These are phyloP conservation scores for Telfairia occidentalis DNA, from an alignment of 331 rosid genomes.

Conservation along the genomic window DNA sequence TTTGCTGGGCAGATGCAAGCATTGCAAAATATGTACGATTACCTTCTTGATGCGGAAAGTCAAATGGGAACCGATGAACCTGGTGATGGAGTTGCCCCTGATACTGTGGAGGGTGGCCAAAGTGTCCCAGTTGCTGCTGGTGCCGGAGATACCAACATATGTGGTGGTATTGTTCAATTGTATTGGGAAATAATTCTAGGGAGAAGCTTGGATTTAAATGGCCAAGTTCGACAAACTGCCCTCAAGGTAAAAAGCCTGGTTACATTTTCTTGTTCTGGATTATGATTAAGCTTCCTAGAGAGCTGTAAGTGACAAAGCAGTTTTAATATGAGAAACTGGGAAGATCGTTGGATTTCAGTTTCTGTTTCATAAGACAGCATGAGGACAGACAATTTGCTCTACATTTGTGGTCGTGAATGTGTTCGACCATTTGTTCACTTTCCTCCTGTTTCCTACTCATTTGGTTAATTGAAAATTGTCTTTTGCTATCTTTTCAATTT, in stretches of 20 bases:
- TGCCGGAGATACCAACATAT: slow-evolving; percentile 97
- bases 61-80: slow-evolving; percentile 59
- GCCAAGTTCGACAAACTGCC: slow-evolving; percentile 75
- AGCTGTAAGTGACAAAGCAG: background rate
- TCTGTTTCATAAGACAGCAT: background rate
- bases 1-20: slow-evolving; percentile 71
- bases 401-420: background rate
- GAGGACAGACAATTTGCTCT: background rate
- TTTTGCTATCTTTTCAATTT: background rate
- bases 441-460: background rate
- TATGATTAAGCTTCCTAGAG: background rate
- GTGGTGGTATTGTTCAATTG: slow-evolving; percentile 93
- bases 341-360: background rate
- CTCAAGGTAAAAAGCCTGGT: slow-evolving; percentile 54
- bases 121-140: slow-evolving; percentile 97
- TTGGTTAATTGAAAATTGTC: background rate
- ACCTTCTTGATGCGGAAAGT: slow-evolving; percentile 90
- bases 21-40: slow-evolving; percentile 80
- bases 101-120: slow-evolving; percentile 48
- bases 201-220: slow-evolving; percentile 65
- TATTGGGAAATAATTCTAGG: slow-evolving; percentile 80
- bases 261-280: slow-evolving; percentile 10
- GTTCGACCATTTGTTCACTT: background rate
- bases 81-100: slow-evolving; percentile 27
- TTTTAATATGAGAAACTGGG: background rate